Percentiles rank a stretch among this genome's conserved stretches.
phyloP scores from a whole-genome alignment of 352 stramenopile species.

The Thalassiosira hispida region DNA sequence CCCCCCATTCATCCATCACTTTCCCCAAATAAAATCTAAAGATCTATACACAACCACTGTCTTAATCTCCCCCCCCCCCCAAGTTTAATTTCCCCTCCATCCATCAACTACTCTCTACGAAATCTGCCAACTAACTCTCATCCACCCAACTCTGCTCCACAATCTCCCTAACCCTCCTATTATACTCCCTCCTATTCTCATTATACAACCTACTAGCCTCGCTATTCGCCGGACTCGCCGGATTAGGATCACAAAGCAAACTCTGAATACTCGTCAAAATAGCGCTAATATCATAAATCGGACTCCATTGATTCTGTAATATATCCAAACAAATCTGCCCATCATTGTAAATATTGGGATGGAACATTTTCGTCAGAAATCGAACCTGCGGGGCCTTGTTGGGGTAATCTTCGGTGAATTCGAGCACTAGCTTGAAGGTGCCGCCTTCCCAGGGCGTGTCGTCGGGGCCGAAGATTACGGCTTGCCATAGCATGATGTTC shows the following conservation, averaged over 20 bases:
- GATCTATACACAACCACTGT: too few relatives aligned
- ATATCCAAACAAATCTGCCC: conserved; percentile 95
- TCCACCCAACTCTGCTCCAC: conserved; percentile 98
- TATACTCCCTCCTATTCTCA: conserved; percentile 99
- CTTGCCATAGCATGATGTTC: conserved; percentile 98
- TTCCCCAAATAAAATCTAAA: too few relatives aligned
- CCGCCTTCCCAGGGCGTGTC: conserved; percentile 98
- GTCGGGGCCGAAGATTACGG: conserved; percentile 93
- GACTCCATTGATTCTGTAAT: conserved; percentile 99
- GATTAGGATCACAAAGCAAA: conserved; percentile 98
- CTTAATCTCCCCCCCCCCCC: too few relatives aligned
- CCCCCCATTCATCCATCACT: too few relatives aligned
- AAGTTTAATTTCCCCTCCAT: too few relatives aligned
- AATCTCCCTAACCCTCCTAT: conserved; percentile 97
- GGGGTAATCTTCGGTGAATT: conserved; percentile 99
- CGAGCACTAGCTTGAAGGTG: conserved; percentile 97
- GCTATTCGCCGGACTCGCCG: conserved; percentile 98
- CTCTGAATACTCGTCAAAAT: conserved; percentile 99
- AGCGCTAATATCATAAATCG: conserved; percentile 99
- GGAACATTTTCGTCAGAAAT: conserved; percentile 99
- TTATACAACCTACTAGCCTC: conserved; percentile 97
- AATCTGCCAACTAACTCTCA: conserved; percentile 71
- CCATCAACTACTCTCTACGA: too few relatives aligned
- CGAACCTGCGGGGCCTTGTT: conserved; percentile 98
- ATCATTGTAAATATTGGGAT: conserved; percentile 97